These are phyloP conservation scores for Yamadazyma atlantica DNA, from an alignment of 1,139 yeast genomes.

Conservation along the genomic window DNA sequence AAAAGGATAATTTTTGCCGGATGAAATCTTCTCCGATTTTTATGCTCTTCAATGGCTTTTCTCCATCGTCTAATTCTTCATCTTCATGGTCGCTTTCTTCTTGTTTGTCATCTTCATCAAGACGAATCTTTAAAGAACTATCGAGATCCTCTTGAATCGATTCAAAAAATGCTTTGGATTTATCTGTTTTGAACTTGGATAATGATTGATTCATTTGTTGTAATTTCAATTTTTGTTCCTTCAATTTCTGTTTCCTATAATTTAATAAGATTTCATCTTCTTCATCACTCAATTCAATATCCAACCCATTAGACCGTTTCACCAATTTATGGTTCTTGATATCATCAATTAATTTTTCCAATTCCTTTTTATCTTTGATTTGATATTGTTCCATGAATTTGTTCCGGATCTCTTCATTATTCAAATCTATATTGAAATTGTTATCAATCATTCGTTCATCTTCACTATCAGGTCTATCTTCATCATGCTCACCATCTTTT, in stretches of 20 bases:
- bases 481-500: constrained; percentile 67
- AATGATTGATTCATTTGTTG: constrained; percentile 54
- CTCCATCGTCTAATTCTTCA: constrained; percentile 15
- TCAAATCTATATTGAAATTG: constrained; percentile 55
- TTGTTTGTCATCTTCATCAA: constrained; percentile 16
- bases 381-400: constrained; percentile 68
- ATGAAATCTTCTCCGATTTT: constrained; percentile 56
- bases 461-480: constrained; percentile 62
- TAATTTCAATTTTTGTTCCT: constrained; percentile 55
- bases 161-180: constrained; percentile 71
- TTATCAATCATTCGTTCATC: constrained; percentile 85
- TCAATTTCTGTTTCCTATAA: constrained; percentile 51
- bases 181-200: constrained; percentile 49
- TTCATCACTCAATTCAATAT: constrained; percentile 66
- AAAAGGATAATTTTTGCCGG: constrained; percentile 62
- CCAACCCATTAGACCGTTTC: constrained; percentile 56
- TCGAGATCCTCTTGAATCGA: constrained; percentile 55
- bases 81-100: constrained; percentile 24
- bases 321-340: constrained; percentile 80
- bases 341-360: constrained; percentile 77
- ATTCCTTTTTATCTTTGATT: constrained; percentile 65
- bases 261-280: constrained; percentile 60
- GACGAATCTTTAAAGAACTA: constrained; percentile 22
- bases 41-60: constrained; percentile 5
- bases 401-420: constrained; percentile 59